These are phyloP conservation scores for Citrus medica DNA, from an alignment of 345 rosid genomes.

Conservation along the genomic window DNA sequence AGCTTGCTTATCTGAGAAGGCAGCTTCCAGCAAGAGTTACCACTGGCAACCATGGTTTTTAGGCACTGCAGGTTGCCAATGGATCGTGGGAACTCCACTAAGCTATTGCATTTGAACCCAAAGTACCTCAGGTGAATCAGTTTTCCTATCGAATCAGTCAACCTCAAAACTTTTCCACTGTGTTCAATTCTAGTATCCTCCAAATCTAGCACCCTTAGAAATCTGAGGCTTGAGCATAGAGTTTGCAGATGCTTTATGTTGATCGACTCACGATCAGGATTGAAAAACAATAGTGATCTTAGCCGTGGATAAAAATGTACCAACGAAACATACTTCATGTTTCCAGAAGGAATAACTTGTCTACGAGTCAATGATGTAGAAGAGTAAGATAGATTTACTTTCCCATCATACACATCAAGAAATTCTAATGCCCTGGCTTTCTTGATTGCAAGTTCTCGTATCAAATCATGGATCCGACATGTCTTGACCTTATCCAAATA, in stretches of 20 bases:
- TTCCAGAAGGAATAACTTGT: not conserved
- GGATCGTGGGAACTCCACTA: slow-evolving; percentile 12
- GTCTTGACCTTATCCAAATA: slow-evolving; percentile 13
- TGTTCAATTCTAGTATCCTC: slow-evolving; percentile 15
- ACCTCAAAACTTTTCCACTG: not conserved
- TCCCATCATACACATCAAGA: slow-evolving; percentile 11
- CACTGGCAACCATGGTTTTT: not conserved
- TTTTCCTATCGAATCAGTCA: slow-evolving; percentile 14
- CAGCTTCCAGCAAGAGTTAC: slow-evolving; percentile 5
- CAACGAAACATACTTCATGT: not conserved
- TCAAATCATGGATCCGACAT: slow-evolving; percentile 20
- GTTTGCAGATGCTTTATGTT: not conserved
- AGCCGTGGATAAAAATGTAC: not conserved
- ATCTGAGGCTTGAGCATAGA: not conserved
- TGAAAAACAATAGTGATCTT: slow-evolving; percentile 16
- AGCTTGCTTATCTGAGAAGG: not conserved
- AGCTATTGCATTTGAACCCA: slow-evolving; percentile 15
- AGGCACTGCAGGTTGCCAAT: slow-evolving; percentile 16
- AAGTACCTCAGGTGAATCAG: slow-evolving; percentile 25
- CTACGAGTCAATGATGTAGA: not conserved
- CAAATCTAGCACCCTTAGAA: slow-evolving; percentile 20
- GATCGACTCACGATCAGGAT: not conserved
- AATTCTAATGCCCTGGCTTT: slow-evolving; percentile 23
- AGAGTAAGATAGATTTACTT: not conserved
- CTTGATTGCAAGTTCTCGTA: slow-evolving; percentile 21